Conservation (phyloP, 2,329 filamentous ascomycete genomes). For the Colletotrichum sp. region DNA sequence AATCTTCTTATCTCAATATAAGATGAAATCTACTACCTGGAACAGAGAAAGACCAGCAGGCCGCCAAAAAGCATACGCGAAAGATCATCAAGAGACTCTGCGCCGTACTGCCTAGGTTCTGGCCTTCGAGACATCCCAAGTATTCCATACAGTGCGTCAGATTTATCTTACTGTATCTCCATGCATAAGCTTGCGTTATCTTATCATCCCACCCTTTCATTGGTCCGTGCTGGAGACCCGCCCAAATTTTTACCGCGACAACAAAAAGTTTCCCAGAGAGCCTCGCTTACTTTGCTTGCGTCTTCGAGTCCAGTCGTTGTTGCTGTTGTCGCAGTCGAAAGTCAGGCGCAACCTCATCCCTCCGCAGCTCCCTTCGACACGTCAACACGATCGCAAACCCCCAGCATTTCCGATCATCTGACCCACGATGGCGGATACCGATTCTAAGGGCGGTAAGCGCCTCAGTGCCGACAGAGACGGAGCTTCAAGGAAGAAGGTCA, state of each 20-base stretch:
- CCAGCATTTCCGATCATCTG: not conserved
- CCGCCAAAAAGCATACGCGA: not conserved
- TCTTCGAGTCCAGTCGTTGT: not conserved
- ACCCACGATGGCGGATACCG: conserved; percentile 42
- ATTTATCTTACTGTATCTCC: not conserved
- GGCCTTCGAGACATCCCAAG: not conserved
- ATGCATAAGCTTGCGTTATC: conserved; percentile 4
- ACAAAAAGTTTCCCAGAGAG: conserved; percentile 18
- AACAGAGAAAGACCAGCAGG: too few relatives aligned
- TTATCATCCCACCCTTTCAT: conserved; percentile 16
- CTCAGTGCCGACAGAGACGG: conserved; percentile 48
- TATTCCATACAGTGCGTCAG: not conserved
- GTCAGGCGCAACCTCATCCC: conserved; percentile 9
- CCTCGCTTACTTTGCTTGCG: not conserved
- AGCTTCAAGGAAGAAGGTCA: conserved; percentile 46
- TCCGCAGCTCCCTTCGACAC: not conserved
- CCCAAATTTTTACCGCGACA: conserved; percentile 19
- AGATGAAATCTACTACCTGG: too few relatives aligned
- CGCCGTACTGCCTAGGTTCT: not conserved
- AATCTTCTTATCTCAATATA: too few relatives aligned
- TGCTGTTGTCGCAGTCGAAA: not conserved
- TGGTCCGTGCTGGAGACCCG: conserved; percentile 4
- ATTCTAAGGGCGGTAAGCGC: conserved; percentile 44
- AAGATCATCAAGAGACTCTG: not conserved
- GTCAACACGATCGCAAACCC: not conserved